Evolutionary conservation across 306 rosid species (phyloP), one percentile per base, ranked within the genome.

Genomic region (Rosa persica): DNA sequence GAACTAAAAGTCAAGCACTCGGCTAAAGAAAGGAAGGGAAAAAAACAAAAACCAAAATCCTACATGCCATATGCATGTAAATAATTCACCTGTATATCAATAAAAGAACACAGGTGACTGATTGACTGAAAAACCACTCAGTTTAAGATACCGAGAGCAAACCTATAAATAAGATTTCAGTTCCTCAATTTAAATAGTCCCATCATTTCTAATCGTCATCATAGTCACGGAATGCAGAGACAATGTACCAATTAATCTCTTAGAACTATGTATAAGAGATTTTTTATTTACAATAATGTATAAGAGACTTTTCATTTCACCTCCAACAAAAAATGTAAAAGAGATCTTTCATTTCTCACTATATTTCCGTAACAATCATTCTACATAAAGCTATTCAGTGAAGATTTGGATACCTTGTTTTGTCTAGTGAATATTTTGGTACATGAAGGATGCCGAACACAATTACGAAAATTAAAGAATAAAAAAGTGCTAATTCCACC

Each of bases 401-500:
- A 39, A 36, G 42, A 58, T 27, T 23, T 30, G 20, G 34, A 57
- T 30, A 62, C 67, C 40, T 62, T 62, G 38, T 47, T 68, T 30
- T 39, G 17, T 36, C 27, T 7, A 65, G 25, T 67, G 20, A n/a
- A 44, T 34, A 27, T 43, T 38, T 58, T 58, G 49, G 54, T 8
- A 34, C 8, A 55, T 9, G 39, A 66, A 51, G 27, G 73, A 76
- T 27, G 68, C n/a, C 3, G 17, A 76, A 25, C 22, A 49, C 13
- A 57, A 49, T 22, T 57, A 30, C 36, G 3, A 30, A 30, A 30
- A 30, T 30, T 30, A 30, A 0, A 30, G 72, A 69, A 70, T 44
- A 44, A 85, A 49, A 82, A 46, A 10, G 71, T 6, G 73, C 81
- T 74, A 75, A 76, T 70, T 55, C 25, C 44, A 38, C 76, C 46